Evolutionary conservation across 345 rosid genomes (phyloP).

Genomic region (Acer saccharum): DNA sequence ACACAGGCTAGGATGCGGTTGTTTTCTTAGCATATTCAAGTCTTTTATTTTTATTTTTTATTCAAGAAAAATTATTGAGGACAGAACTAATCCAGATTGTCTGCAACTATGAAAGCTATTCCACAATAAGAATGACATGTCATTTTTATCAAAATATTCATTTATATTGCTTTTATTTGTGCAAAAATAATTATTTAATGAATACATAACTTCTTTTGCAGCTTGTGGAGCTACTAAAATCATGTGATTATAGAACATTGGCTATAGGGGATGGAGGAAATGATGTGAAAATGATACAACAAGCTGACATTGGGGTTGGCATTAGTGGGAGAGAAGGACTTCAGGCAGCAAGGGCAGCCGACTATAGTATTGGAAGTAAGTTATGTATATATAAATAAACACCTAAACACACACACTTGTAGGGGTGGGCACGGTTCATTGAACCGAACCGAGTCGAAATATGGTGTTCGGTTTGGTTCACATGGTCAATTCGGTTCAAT

Average conservation of each 20-base stretch:
- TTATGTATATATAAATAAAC: background rate
- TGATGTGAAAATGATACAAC: slow-evolving; percentile 99
- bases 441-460: too few relatives aligned
- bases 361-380: slow-evolving; percentile 98
- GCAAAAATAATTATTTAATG: background rate
- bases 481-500: too few relatives aligned
- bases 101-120: background rate
- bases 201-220: slow-evolving; percentile 32
- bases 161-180: background rate
- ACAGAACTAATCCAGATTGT: background rate
- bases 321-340: slow-evolving; percentile 99
- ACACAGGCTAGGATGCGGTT: background rate
- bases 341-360: slow-evolving; percentile 99
- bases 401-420: too few relatives aligned
- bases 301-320: slow-evolving; percentile 98
- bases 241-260: slow-evolving; percentile 91
- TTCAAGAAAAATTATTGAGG: background rate
- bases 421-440: too few relatives aligned
- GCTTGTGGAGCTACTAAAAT: slow-evolving; percentile 91
- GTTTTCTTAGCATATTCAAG: background rate
- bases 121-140: background rate
- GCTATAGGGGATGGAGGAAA: slow-evolving; percentile 99
- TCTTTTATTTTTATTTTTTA: too few relatives aligned
- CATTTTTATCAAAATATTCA: slow-evolving; percentile 5
- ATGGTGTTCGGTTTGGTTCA: too few relatives aligned